Conservation (phyloP, 192 early-diverging fungal genomes). For the Backusella sp. region DNA sequence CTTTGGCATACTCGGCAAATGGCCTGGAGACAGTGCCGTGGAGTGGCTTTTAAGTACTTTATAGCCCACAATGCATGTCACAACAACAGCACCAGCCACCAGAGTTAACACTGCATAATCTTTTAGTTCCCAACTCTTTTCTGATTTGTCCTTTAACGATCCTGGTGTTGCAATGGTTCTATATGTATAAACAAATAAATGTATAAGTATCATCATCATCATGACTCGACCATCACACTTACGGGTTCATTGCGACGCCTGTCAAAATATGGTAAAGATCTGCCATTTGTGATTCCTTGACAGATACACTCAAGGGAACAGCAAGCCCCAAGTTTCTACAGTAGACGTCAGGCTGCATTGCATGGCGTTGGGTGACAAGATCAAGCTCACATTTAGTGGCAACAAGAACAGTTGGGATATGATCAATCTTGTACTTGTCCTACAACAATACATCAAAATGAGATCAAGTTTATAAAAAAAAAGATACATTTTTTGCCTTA, state of each 20-base stretch:
- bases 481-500: conserved; percentile 33
- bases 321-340: conserved; percentile 83
- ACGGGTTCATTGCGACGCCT: conserved; percentile 82
- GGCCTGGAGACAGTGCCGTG: background rate
- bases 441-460: conserved; percentile 13
- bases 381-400: conserved; percentile 95
- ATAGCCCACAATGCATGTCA: conserved; percentile 34
- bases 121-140: conserved; percentile 24
- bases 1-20: conserved; percentile 11
- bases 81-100: conserved; percentile 26
- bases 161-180: conserved; percentile 36
- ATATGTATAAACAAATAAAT: background rate
- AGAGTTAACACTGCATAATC: conserved; percentile 29
- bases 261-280: conserved; percentile 88
- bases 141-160: conserved; percentile 28
- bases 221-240: conserved; percentile 12
- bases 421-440: conserved; percentile 82
- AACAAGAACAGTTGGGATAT: conserved; percentile 88
- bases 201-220: background rate
- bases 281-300: conserved; percentile 81
- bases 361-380: conserved; percentile 71
- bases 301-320: conserved; percentile 89
- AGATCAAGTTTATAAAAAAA: too few species aligned
- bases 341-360: conserved; percentile 90
- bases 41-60: conserved; percentile 36